Evolutionary conservation across 2,329 filamentous ascomycete genomes (phyloP).

Genomic region (Phialemonium atrogriseum): DNA sequence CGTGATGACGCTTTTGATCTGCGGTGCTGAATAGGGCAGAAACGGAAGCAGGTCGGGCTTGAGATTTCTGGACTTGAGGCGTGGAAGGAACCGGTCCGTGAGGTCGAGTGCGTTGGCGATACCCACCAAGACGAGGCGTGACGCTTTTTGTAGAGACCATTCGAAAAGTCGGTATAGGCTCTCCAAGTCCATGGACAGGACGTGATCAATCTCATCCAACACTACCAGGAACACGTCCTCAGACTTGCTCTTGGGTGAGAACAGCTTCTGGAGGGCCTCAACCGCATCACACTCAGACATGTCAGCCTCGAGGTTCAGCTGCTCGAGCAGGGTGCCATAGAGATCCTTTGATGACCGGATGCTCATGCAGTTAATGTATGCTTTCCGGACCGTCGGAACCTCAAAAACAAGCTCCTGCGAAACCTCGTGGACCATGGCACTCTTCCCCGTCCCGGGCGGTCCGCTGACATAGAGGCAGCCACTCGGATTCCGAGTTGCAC

Average conservation of each 20-base stretch:
- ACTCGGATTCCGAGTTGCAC: slow-evolving; percentile 49
- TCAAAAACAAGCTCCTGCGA: slow-evolving; percentile 48
- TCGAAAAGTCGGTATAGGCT: slow-evolving; percentile 92
- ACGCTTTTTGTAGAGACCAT: slow-evolving; percentile 80
- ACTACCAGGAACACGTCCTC: slow-evolving; percentile 68
- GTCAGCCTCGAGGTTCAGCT: slow-evolving; percentile 48
- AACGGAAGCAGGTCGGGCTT: slow-evolving; percentile 88
- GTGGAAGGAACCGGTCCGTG: slow-evolving; percentile 88
- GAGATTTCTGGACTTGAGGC: slow-evolving; percentile 84
- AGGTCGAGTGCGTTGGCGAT: slow-evolving; percentile 95
- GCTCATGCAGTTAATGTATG: slow-evolving; percentile 95
- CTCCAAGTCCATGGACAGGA: slow-evolving; percentile 80
- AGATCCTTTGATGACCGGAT: slow-evolving; percentile 83
- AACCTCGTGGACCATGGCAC: slow-evolving; percentile 80
- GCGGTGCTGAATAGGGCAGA: slow-evolving; percentile 78
- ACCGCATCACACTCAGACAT: slow-evolving; percentile 59
- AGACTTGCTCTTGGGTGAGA: slow-evolving; percentile 53
- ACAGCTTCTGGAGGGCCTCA: slow-evolving; percentile 59
- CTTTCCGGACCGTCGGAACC: slow-evolving; percentile 49
- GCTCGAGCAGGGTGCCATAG: slow-evolving; percentile 68
- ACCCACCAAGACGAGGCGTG: slow-evolving; percentile 74
- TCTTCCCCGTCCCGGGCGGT: slow-evolving; percentile 93
- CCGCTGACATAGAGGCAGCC: slow-evolving; percentile 94
- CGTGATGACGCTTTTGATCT: slow-evolving; percentile 83
- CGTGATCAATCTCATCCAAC: slow-evolving; percentile 90